Evolutionary conservation across 345 rosid species (phyloP), one percentile per base, ranked within the genome.

Genomic region (Camelina sativa): DNA sequence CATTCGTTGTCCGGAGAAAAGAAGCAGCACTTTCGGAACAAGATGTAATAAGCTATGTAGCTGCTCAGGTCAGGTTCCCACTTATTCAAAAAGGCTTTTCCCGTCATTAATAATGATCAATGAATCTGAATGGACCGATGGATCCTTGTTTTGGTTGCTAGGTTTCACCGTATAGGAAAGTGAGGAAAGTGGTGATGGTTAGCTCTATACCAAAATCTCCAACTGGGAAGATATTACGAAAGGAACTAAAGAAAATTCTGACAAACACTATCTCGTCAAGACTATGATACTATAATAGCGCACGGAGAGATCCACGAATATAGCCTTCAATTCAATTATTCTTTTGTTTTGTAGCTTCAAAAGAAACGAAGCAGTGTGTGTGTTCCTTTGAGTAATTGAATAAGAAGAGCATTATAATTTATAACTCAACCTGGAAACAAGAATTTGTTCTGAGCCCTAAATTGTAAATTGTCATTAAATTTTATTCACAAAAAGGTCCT

Each of bases 91-190:
- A 25, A 34, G 10, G n/a, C 9, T 23, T 58, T 52, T 56, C 30
- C 17, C 51, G 34, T 4, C 41, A 52, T 0, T 2, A 54, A 34
- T 1, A 54, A 34, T 10, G 75, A 40, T 38, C 13, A 13, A 11
- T 40, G 13, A 40, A 40, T 40, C 43, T 40, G 43, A 23, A 40
- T 40, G 13, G 12, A 40, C 5, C 1, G 13, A 3, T 10, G 43
- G 12, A 10, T 40, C 4, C 30, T 4, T 40, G 11, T 38, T 38
- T 40, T 11, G 11, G 43, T 40, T 11, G 43, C 35, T 77, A 93
- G 97, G 97, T 91, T 75, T 83, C 97, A 1, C 93, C 97, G n/a
- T 80, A 89, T 69, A 91, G 89, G 89, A 93, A 87, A 78, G 92
- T 89, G 77, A 88, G 91, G 72, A 88, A 78, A 79, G 98, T 91